These are phyloP conservation scores for Poa annua DNA, from an alignment of 176 grass and related monocot species.

Conservation along the genomic window DNA sequence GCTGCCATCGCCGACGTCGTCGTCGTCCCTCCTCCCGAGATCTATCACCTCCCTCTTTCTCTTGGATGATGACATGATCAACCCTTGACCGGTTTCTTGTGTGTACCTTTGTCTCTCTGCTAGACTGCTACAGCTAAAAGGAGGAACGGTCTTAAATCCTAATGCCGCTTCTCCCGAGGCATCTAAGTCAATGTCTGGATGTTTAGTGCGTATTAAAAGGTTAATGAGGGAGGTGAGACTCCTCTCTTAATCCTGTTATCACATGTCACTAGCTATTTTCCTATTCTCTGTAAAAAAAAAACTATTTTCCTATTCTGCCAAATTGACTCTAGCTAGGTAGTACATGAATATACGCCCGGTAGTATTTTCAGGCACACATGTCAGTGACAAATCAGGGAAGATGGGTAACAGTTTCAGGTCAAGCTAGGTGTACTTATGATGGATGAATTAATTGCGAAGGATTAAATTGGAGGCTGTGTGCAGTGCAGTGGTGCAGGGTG, in stretches of 20 bases:
- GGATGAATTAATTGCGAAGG: conserved; percentile 1
- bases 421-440: background rate
- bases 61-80: conserved; percentile 67
- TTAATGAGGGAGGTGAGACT: conserved; percentile 56
- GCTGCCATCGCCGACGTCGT: background rate
- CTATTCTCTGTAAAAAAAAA: conserved; percentile 20
- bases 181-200: conserved; percentile 88
- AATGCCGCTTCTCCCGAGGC: conserved; percentile 59
- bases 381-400: conserved; percentile 9
- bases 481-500: conserved; percentile 41
- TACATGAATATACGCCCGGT: conserved; percentile 16
- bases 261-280: conserved; percentile 44
- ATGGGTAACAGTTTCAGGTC: conserved; percentile 12
- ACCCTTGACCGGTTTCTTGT: conserved; percentile 45
- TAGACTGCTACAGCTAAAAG: conserved; percentile 44
- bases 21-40: conserved; percentile 57
- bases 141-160: conserved; percentile 61
- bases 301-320: conserved; percentile 8
- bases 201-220: conserved; percentile 62
- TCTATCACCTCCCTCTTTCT: conserved; percentile 70
- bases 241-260: conserved; percentile 46
- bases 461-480: conserved; percentile 41
- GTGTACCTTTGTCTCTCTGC: conserved; percentile 53
- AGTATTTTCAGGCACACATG: conserved; percentile 29
- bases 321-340: background rate